These are phyloP conservation scores for Brassica hybrid DNA, from an alignment of 441 rosid genomes.

Conservation along the genomic window DNA sequence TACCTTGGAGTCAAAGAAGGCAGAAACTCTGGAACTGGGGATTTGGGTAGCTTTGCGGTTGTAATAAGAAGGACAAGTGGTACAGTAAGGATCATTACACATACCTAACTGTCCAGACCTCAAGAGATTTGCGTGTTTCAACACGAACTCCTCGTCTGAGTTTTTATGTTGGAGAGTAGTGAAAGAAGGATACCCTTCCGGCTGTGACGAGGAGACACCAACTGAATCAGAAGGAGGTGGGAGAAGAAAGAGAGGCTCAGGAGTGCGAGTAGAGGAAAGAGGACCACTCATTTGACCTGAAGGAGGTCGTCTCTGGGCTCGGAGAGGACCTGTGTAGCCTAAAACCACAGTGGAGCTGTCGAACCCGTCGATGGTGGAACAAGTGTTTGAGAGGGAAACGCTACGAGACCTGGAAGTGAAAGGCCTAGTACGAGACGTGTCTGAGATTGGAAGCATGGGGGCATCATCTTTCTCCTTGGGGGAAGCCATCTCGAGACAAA, in stretches of 20 bases:
- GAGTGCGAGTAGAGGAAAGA: constrained; percentile 48
- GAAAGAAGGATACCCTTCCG: neutral
- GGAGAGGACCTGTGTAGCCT: constrained; percentile 85
- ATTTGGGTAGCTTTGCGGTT: constrained; percentile 48
- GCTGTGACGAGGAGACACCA: constrained; percentile 24
- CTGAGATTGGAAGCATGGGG: constrained; percentile 52
- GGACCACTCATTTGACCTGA: constrained; percentile 37
- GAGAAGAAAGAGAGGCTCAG: constrained; percentile 33
- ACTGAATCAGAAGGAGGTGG: constrained; percentile 33
- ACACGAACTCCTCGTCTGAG: constrained; percentile 1
- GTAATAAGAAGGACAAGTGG: constrained; percentile 81
- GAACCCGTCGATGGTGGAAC: constrained; percentile 46
- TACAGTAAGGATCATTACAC: constrained; percentile 95
- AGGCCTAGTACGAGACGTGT: constrained; percentile 30
- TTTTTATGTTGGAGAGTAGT: neutral
- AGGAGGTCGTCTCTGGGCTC: constrained; percentile 49
- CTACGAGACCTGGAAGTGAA: constrained; percentile 57
- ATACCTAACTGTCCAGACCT: constrained; percentile 86
- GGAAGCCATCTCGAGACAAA: constrained; percentile 26
- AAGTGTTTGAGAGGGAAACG: constrained; percentile 64
- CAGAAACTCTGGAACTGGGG: constrained; percentile 44
- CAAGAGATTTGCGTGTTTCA: constrained; percentile 26
- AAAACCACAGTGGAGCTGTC: constrained; percentile 43
- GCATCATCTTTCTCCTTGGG: constrained; percentile 58
- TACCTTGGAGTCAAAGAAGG: constrained; percentile 9